Evolutionary conservation across 2,329 filamentous ascomycete species (phyloP), one percentile per base, ranked within the genome.

Genomic region (Emydomyces testavorans): DNA sequence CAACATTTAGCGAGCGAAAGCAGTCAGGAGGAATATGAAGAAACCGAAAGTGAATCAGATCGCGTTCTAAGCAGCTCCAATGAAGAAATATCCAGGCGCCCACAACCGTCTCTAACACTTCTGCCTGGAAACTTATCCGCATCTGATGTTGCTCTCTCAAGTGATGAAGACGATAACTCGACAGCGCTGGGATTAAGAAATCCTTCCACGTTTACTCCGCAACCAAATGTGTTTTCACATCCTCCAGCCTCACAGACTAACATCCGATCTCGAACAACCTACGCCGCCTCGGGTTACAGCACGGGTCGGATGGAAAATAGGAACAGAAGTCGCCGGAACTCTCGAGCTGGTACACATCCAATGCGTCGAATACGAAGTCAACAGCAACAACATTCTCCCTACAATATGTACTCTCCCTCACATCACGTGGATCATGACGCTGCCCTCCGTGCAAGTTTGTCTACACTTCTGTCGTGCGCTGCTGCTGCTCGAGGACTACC

Each of bases 21-120:
- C 65, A 94, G 89, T 59, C 87, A 94, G 63, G 89, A 94, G 57
- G 89, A 94, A 68, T 94, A 93, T 59, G 87, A 94, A 28, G 88
- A 94, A 70, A 93, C 84, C 53, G 88, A 94, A 64, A 94, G 77
- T 65, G 89, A 94, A 53, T 87, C 88, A 35, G 89, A 94, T 58
- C 77, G 75, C 48, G 71, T 79, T 43, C 70, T 81, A 68, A 77
- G 74, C 49, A 80, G 77, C 50, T 82, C 79, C 3, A 80, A 77
- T 53, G 78, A 82, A 60, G 76, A 74, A 35, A 63, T 78, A 20
- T 58, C 61, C 45, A 57, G 52, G n/a, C 58, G 53, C 16, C 50
- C 56, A 4, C 54, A 57, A 7, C 58, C 50, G 5, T 42, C 55
- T 42, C 53, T 59, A 15, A 46, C 59, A 10, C 52, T 61, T 26